Evolutionary conservation across 2,329 filamentous ascomycete genomes (phyloP).

Genomic region (Xylariomycetidae sp.): DNA sequence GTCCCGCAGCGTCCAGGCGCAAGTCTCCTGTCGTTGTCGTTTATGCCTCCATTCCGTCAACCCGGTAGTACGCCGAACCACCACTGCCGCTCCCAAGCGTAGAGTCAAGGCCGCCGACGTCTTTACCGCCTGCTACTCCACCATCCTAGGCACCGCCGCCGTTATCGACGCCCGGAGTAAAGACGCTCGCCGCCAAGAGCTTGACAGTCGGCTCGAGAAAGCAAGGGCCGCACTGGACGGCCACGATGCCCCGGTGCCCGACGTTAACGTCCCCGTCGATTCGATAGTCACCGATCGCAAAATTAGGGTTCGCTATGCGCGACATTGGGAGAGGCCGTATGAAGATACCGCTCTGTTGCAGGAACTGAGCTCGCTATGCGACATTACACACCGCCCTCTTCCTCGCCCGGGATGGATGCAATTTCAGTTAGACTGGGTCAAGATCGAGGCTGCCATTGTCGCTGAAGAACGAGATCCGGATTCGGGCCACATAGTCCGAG

Average conservation of each 20-base stretch:
- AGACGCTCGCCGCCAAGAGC: constrained; percentile 48
- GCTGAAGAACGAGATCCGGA: constrained; percentile 16
- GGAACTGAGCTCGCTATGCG: constrained; percentile 17
- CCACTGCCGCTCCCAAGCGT: constrained; percentile 42
- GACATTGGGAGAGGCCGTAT: neutral
- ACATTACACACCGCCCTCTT: constrained; percentile 11
- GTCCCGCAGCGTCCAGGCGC: constrained; percentile 59
- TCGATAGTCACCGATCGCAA: too few relatives aligned
- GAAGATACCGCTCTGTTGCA: constrained; percentile 7
- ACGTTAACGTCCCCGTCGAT: too few relatives aligned
- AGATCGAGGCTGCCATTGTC: constrained; percentile 20
- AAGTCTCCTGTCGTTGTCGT: constrained; percentile 54
- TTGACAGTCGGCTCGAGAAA: constrained; percentile 55
- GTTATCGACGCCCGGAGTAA: constrained; percentile 57
- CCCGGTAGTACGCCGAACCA: constrained; percentile 42
- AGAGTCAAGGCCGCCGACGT: constrained; percentile 46
- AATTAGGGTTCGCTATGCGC: too few relatives aligned
- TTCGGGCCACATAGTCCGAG: constrained; percentile 10
- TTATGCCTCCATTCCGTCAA: constrained; percentile 49
- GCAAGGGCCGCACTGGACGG: constrained; percentile 39
- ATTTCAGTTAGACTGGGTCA: constrained; percentile 20
- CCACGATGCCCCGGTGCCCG: constrained; percentile 19
- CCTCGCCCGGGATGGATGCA: constrained; percentile 14
- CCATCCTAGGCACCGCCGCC: constrained; percentile 59
- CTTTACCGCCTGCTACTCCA: constrained; percentile 62